Base-by-base conservation (phyloP, 2,329 filamentous ascomycete genomes). In the Penicillium decumbens region DNA sequence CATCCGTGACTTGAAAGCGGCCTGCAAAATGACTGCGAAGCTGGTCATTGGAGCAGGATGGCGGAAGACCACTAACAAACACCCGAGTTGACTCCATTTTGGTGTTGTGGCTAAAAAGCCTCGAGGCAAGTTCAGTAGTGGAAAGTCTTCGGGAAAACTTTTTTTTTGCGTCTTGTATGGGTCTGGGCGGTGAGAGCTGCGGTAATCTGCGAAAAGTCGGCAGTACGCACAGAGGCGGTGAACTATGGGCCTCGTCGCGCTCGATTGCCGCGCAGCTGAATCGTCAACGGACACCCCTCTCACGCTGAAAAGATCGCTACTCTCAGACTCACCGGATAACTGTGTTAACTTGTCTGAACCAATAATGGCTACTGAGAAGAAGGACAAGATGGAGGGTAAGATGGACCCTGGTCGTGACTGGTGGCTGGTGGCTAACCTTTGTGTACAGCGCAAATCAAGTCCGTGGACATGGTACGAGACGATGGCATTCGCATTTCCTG, bases 1-100 rank as follows among this genome's bases (percentile, higher is more conserved):
- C 82, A 74, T 98, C 93, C 45, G 92, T 97, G 66, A 96, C 82
- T 56, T 87, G 77, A 55, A 82, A 82, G 54, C 85, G 85, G 61
- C 82, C 80, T 52, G 87, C 82, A 72, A 98, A 98, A 74, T 97
- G 91, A 67, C 88, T 90, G 67, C 83, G 84, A 67, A 97, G 87
- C 58, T 95, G 88, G 45, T 85, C 83, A 72, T 95, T 89, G 10
- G 84, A 85, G 63, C 95, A 86, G 47, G 82, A 88, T 29, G 90
- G 90, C 41, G 93, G 93, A 51, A 98, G 77, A 53, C 91, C 81
- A 61, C 80, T 79, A 53, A 85, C 77, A 63, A 85, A 85, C 37
- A 85, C 79, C 79, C 81, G 87, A 79, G 80, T 97, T 75, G 75
- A 95, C 80, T 84, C 69, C 88, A 93, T 71, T 79, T 45, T 71